Evolutionary conservation across 1,284 basidiomycete genomes (phyloP).

Genomic region (Fomitopsis palustris): DNA sequence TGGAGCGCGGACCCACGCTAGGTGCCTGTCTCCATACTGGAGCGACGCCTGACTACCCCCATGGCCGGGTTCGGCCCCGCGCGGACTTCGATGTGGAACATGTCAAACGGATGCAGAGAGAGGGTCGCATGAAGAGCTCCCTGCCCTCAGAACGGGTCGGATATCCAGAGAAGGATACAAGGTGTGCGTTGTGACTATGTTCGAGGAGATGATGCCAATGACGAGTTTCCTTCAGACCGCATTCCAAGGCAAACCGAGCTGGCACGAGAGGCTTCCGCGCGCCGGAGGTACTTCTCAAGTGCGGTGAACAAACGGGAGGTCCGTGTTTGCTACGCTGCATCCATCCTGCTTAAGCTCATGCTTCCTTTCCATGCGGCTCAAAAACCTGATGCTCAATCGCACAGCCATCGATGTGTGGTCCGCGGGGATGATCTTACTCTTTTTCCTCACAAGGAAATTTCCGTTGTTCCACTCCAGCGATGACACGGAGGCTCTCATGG

Average conservation of each 20-base stretch:
- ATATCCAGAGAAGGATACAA: slow-evolving; percentile 62
- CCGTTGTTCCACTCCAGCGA: slow-evolving; percentile 94
- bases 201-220: too few species aligned
- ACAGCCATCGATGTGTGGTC: slow-evolving; percentile 97
- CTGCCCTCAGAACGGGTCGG: slow-evolving; percentile 67
- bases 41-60: slow-evolving; percentile 57
- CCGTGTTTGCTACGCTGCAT: slow-evolving; percentile 24
- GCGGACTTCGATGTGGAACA: slow-evolving; percentile 40
- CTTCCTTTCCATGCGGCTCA: slow-evolving; percentile 2
- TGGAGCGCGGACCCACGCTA: slow-evolving; percentile 46
- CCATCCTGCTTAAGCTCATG: not conserved
- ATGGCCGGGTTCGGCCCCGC: slow-evolving; percentile 51
- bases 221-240: slow-evolving; percentile 46
- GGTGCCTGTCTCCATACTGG: slow-evolving; percentile 74
- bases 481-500: slow-evolving; percentile 94
- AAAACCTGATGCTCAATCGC: slow-evolving; percentile 5
- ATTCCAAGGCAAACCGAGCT: slow-evolving; percentile 93
- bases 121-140: slow-evolving; percentile 57
- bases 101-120: slow-evolving; percentile 52
- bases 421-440: slow-evolving; percentile 88
- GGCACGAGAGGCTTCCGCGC: slow-evolving; percentile 97
- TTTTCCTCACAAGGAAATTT: slow-evolving; percentile 91
- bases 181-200: not conserved
- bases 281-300: slow-evolving; percentile 96
- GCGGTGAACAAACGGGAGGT: slow-evolving; percentile 92